Evolutionary conservation across 139 green algal genomes (phyloP).

Genomic region (Coelastrella sp.): DNA sequence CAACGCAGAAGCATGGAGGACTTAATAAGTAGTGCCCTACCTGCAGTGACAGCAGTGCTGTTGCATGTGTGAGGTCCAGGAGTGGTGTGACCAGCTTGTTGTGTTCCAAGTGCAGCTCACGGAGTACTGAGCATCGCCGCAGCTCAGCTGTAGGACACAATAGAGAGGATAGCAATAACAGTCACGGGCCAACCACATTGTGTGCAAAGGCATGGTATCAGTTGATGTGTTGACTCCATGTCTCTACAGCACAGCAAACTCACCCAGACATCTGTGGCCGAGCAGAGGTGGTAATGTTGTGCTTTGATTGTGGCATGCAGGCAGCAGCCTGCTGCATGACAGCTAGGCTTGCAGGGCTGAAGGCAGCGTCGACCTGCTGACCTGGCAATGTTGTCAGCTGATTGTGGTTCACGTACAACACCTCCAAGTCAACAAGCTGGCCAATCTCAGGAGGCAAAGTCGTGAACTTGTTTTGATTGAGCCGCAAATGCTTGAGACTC

Average conservation of each 20-base stretch:
- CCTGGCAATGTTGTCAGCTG: conserved; percentile 80
- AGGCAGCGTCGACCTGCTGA: too few relatives aligned
- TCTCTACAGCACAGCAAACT: too few relatives aligned
- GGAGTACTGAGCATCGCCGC: conserved; percentile 71
- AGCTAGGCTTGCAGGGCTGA: too few relatives aligned
- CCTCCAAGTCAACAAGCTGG: conserved; percentile 51
- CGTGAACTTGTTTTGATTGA: conserved; percentile 67
- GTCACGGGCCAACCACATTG: too few relatives aligned
- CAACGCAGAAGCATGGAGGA: too few relatives aligned
- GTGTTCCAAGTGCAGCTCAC: conserved; percentile 87
- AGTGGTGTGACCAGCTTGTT: conserved; percentile 83
- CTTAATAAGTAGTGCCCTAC: not conserved
- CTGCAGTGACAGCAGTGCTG: conserved; percentile 42
- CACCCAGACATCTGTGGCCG: too few relatives aligned
- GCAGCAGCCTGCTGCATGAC: too few relatives aligned
- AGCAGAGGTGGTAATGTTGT: too few relatives aligned
- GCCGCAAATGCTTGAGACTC: conserved; percentile 54
- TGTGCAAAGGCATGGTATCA: too few relatives aligned
- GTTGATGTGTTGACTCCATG: too few relatives aligned
- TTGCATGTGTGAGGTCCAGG: conserved; percentile 28
- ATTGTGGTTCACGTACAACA: conserved; percentile 85
- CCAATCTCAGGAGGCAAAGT: conserved; percentile 53
- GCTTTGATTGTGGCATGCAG: too few relatives aligned
- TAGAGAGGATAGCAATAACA: too few relatives aligned
- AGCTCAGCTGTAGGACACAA: conserved; percentile 72